phyloP scores from a whole-genome alignment of 2,329 filamentous ascomycete genomes.

The Arachnomyces sp. region DNA sequence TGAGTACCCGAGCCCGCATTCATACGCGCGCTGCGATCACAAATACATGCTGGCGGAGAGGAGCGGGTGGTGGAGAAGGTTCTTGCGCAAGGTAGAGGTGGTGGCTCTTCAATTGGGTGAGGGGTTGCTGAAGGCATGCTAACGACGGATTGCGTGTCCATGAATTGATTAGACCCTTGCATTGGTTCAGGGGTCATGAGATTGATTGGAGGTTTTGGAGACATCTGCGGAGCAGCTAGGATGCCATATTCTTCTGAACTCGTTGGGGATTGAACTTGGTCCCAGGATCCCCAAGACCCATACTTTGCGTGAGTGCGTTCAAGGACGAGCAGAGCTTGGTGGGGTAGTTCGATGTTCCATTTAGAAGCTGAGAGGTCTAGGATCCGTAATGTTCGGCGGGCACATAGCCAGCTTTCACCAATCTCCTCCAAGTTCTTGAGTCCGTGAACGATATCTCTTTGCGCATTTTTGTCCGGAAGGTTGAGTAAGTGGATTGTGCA shows the following conservation, averaged over 20 bases:
- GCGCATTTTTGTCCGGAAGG: slow-evolving; percentile 82
- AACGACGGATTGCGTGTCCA: no score
- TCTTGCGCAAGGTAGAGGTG: no score
- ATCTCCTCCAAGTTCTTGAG: slow-evolving; percentile 92
- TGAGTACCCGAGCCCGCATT: slow-evolving; percentile 8
- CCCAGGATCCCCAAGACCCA: slow-evolving; percentile 54
- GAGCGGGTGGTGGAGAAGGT: no score
- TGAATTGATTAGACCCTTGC: no score
- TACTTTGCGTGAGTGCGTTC: slow-evolving; percentile 71
- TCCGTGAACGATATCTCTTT: slow-evolving; percentile 80
- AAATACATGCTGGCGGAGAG: no score
- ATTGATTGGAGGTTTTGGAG: no score
- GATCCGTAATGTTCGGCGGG: slow-evolving; percentile 74
- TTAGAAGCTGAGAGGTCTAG: slow-evolving; percentile 77
- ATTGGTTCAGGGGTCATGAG: no score
- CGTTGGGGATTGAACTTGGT: slow-evolving; percentile 52
- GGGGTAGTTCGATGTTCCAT: slow-evolving; percentile 79
- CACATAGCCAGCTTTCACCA: slow-evolving; percentile 87
- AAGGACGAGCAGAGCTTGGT: slow-evolving; percentile 71
- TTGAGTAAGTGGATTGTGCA: slow-evolving; percentile 93
- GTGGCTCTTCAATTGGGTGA: no score
- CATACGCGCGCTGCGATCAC: no score
- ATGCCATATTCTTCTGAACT: slow-evolving; percentile 7
- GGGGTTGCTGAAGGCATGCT: no score
- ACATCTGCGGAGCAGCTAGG: no score